These are phyloP conservation scores for Malassezia slooffiae DNA, from an alignment of 1,284 basidiomycete genomes.

Conservation along the genomic window DNA sequence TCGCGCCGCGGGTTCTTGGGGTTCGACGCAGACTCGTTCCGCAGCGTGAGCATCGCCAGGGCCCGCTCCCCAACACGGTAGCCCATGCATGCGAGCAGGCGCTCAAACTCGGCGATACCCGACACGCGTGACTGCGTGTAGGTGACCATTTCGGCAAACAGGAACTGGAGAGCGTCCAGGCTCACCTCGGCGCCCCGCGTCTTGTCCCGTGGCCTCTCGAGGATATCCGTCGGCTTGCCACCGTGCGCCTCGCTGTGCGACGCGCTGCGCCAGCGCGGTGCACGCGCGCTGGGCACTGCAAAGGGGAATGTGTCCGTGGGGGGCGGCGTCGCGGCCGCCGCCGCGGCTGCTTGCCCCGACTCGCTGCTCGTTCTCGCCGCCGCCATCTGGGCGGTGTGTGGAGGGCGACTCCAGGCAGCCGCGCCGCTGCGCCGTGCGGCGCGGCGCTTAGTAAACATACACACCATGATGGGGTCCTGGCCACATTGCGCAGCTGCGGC, in stretches of 20 bases:
- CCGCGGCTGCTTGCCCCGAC: too few species aligned
- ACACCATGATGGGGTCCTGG: too few species aligned
- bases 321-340: too few species aligned
- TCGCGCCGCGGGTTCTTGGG: slow-evolving; percentile 37
- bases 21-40: slow-evolving; percentile 25
- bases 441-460: too few species aligned
- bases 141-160: slow-evolving; percentile 37
- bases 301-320: too few species aligned
- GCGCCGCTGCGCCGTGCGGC: too few species aligned
- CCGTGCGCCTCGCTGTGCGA: not conserved
- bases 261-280: too few species aligned
- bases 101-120: slow-evolving; percentile 85
- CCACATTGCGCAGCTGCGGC: too few species aligned
- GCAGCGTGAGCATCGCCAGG: slow-evolving; percentile 23
- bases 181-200: slow-evolving; percentile 21
- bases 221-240: slow-evolving; percentile 24
- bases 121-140: slow-evolving; percentile 89
- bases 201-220: slow-evolving; percentile 38
- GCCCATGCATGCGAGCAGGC: slow-evolving; percentile 27
- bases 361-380: too few species aligned
- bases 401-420: too few species aligned
- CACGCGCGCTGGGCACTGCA: too few species aligned
- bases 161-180: slow-evolving; percentile 25
- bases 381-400: too few species aligned
- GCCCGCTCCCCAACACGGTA: slow-evolving; percentile 30